Percentiles rank a stretch among this genome's conserved stretches.
Conservation (phyloP, 2,329 filamentous ascomycete genomes). For the Epichloe sp. region DNA sequence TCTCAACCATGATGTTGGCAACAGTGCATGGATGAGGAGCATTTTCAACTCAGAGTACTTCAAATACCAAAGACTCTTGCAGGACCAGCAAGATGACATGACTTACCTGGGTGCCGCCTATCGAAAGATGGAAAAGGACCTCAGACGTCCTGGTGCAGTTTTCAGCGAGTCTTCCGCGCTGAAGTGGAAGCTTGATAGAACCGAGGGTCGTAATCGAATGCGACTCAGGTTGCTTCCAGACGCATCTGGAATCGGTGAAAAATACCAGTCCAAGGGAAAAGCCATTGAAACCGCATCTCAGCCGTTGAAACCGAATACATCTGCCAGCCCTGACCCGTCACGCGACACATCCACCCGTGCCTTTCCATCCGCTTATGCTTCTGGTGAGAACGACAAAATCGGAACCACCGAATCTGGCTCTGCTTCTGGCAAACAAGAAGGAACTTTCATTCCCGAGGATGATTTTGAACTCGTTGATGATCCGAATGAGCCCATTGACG, state of each 20-base stretch:
- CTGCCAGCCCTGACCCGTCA: constrained; percentile 11
- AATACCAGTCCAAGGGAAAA: constrained; percentile 76
- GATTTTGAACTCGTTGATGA: constrained; percentile 96
- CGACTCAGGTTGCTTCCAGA: constrained; percentile 77
- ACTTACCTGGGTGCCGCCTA: constrained; percentile 65
- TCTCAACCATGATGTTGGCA: constrained; percentile 72
- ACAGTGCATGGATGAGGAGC: constrained; percentile 86
- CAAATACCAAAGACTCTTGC: constrained; percentile 76
- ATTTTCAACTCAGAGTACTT: constrained; percentile 86
- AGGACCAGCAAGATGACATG: constrained; percentile 88
- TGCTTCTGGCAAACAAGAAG: constrained; percentile 10
- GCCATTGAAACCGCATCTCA: constrained; percentile 29
- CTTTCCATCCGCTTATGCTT: constrained; percentile 10
- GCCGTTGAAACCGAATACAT: constrained; percentile 21
- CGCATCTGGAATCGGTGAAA: constrained; percentile 50
- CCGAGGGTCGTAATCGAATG: constrained; percentile 92
- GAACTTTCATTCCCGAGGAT: constrained; percentile 49
- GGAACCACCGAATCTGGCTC: constrained; percentile 13
- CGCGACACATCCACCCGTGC: constrained; percentile 7
- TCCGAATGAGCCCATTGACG: constrained; percentile 68
- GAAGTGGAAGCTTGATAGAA: constrained; percentile 91
- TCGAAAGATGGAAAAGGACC: constrained; percentile 62
- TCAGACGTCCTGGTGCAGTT: constrained; percentile 68
- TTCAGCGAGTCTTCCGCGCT: constrained; percentile 51
- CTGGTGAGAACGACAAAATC: constrained; percentile 9